These are phyloP conservation scores for Colletotrichum viniferum DNA, from an alignment of 2,329 filamentous ascomycete genomes.

Conservation along the genomic window DNA sequence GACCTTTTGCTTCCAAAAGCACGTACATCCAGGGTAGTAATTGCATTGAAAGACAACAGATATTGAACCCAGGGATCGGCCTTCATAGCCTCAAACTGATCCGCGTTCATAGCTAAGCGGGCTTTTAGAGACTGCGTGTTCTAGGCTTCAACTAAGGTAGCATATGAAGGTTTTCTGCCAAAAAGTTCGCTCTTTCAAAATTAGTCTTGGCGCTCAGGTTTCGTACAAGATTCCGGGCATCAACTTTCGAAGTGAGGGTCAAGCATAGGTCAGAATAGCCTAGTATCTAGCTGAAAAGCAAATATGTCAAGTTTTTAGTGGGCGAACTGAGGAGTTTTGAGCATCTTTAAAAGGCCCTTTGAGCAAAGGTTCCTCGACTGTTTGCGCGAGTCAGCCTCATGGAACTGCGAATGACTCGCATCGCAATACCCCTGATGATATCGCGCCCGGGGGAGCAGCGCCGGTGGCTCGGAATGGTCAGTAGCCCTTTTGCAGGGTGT, in stretches of 20 bases:
- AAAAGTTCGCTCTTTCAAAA: neutral
- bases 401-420: slow-evolving; percentile 10
- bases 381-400: slow-evolving; percentile 4
- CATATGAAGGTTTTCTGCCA: neutral
- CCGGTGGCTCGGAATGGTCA: neutral
- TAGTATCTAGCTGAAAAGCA: neutral
- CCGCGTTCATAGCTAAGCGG: neutral
- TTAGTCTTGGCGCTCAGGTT: neutral
- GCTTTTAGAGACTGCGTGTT: neutral
- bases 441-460: neutral
- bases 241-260: neutral
- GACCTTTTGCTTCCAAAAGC: neutral
- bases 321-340: neutral
- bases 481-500: neutral
- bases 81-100: neutral
- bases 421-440: neutral
- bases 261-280: neutral
- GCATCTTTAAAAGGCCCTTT: neutral
- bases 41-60: neutral
- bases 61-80: fast-evolving
- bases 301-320: neutral
- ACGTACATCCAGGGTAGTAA: fast-evolving
- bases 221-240: neutral
- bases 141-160: neutral
- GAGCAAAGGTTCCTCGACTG: neutral